Evolutionary conservation across 2,329 filamentous ascomycete species (phyloP), one percentile per base, ranked within the genome.

Genomic region (Diplodia sapinea): DNA sequence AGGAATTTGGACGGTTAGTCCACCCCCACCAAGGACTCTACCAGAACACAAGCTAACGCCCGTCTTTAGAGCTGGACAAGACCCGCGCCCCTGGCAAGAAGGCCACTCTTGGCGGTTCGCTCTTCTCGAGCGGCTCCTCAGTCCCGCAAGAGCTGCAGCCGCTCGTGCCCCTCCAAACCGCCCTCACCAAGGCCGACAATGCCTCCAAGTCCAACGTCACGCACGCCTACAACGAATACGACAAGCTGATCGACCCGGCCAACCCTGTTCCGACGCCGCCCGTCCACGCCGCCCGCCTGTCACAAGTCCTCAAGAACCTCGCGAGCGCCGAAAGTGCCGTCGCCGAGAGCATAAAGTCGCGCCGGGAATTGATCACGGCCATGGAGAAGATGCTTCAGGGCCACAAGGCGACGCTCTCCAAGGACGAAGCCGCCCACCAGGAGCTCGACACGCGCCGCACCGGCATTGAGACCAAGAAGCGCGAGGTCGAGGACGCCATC

Each of bases 261-360:
- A 86, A 86, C 0, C 83, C 87, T 1, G 82, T 90, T 1, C 93
- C 94, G 0, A 91, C 93, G 0, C 90, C 94, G 0, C 94, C 95
- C 1, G 94, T 99, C 23, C 92, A 96, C 75, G 95, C 95, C 1
- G 94, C 94, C 15, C 90, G 93, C 33, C 86, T 99, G 9, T 94
- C 92, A 71, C 91, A 92, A 2, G 84, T 99, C n/a, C 85, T 98
- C 65, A 97, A 95, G 82, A 91, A 89, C 7, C 85, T 99, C 20
- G 92, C 93, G 23, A 92, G 88, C 70, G 95, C 95, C 3, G 94
- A 99, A 79, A 92, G 88, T 66, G 93, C 94, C 0, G 91, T 98
- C 1, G 89, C 91, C 2, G 93, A 97, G 73, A 92, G 91, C 72
- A 92, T 99, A 76, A 94, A 94, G 76, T 92, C 93, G 2, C 89